These are phyloP conservation scores for Plasmopara muralis DNA, from an alignment of 352 stramenopile species.

Conservation along the genomic window DNA sequence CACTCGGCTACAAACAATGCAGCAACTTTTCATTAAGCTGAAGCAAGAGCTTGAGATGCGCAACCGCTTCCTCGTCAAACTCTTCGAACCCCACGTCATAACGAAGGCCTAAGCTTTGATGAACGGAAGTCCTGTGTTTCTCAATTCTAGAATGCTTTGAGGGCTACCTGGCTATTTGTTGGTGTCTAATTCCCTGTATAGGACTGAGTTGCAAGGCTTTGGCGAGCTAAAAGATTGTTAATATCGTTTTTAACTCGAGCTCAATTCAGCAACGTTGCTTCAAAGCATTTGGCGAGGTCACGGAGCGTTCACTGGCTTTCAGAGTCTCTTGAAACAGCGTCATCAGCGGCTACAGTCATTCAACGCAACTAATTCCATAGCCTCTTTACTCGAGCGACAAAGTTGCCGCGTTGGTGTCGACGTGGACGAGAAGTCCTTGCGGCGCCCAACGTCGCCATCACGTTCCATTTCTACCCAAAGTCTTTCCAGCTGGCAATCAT, in stretches of 20 bases:
- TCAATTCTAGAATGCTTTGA: not conserved
- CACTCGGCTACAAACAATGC: not conserved
- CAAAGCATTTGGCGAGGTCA: not conserved
- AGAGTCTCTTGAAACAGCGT: too few relatives aligned
- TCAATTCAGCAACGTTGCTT: not conserved
- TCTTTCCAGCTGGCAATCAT: conserved; percentile 55
- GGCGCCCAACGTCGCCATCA: conserved; percentile 49
- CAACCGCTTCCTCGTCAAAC: too few relatives aligned
- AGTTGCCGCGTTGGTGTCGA: conserved; percentile 55
- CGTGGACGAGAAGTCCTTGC: conserved; percentile 59
- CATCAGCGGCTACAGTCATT: too few relatives aligned
- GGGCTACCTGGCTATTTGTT: not conserved
- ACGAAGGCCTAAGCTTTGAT: too few relatives aligned
- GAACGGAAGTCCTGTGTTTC: too few relatives aligned
- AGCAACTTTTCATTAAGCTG: too few relatives aligned
- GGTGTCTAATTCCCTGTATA: not conserved
- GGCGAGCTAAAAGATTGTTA: not conserved
- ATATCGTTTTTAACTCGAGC: not conserved
- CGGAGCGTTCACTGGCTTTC: not conserved
- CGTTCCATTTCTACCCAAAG: conserved; percentile 37
- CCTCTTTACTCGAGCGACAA: conserved; percentile 52
- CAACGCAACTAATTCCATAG: conserved; percentile 3
- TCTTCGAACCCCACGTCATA: too few relatives aligned
- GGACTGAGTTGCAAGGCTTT: not conserved
- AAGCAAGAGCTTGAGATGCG: too few relatives aligned